Evolutionary conservation across 108 stramenopile genomes (phyloP), one percentile per base, ranked within the genome.

Genomic region (Nitzschia palea): DNA sequence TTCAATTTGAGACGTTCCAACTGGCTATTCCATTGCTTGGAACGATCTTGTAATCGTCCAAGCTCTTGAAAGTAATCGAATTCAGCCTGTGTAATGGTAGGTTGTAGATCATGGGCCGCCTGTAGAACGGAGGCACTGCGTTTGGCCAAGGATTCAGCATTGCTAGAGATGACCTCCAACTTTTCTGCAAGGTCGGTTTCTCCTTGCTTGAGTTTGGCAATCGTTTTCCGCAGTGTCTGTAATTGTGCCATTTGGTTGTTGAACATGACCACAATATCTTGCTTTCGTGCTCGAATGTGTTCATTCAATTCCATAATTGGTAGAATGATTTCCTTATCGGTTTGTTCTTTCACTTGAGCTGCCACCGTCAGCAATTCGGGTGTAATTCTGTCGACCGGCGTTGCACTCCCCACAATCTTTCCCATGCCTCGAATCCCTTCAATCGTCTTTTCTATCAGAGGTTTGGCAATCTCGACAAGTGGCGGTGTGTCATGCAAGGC

Each of bases 61-160:
- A 91, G 50, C 35, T 88, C 81, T 48, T 79, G 80, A 55, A 93
- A 89, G 54, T 86, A 89, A 17, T 79, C 75, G 34, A 52, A 75
- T 67, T 93, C 91, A 17, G 86, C 86, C 55, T 89, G 74, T 25
- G 85, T 88, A 35, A 93, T 73, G 20, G 82, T 84, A 10, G 91
- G 88, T 22, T 69, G 61, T 44, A 89, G 68, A 34, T 88, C 85
- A 43, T 81, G 72, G 40, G 74, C 65, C 9, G 88, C 82, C 23
- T 85, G 74, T 2, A 88, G 57, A 2, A 82, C 62, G 30, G 84
- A 82, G 14, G 82, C 73, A 61, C 86, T 84, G 10, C 88, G 88
- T 51, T 86, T 43, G 12, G 76, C 67, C 60, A 93, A 72, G 30
- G 53, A 60, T 3, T 60, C 55, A 12, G 86, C 74, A 62, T 80